Conservation (phyloP, 139 green algal genomes). For the Deuterostichococcus epilithicus region DNA sequence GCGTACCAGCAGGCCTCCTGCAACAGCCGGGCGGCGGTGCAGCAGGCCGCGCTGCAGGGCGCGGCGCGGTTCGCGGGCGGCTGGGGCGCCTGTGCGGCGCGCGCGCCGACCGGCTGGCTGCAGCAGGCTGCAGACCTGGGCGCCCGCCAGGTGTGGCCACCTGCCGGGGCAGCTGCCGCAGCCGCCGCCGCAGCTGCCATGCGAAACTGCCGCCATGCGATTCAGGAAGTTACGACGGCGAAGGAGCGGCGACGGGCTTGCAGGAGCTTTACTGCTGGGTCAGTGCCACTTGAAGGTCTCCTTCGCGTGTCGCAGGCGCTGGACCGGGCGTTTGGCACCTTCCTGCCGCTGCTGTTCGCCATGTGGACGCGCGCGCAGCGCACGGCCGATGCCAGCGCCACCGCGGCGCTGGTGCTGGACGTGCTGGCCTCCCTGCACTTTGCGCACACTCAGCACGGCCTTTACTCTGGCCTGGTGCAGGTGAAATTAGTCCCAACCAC, state of each 20-base stretch:
- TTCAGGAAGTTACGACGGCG: too few species aligned
- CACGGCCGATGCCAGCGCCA: neutral
- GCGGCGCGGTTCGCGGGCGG: neutral
- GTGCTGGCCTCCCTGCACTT: constrained; percentile 35
- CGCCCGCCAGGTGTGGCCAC: constrained; percentile 9
- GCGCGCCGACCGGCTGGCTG: constrained; percentile 19
- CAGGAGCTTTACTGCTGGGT: too few species aligned
- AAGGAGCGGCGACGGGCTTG: too few species aligned
- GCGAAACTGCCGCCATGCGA: neutral
- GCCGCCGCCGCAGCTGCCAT: neutral
- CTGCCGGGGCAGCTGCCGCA: neutral
- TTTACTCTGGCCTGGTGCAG: neutral
- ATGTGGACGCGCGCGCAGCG: constrained; percentile 5
- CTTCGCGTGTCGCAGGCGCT: neutral
- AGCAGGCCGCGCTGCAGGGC: constrained; percentile 6
- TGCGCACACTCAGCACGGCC: constrained; percentile 15
- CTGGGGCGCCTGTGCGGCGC: constrained; percentile 13
- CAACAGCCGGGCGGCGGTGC: neutral
- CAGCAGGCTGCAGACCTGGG: neutral
- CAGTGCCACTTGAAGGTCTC: too few species aligned
- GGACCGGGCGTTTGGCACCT: constrained; percentile 19
- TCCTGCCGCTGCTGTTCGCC: constrained; percentile 8
- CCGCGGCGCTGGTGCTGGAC: constrained; percentile 9
- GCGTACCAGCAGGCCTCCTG: constrained; percentile 10
- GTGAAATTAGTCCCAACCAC: neutral